Conservation (phyloP, 2,329 filamentous ascomycete species). For the Alternaria panax region DNA sequence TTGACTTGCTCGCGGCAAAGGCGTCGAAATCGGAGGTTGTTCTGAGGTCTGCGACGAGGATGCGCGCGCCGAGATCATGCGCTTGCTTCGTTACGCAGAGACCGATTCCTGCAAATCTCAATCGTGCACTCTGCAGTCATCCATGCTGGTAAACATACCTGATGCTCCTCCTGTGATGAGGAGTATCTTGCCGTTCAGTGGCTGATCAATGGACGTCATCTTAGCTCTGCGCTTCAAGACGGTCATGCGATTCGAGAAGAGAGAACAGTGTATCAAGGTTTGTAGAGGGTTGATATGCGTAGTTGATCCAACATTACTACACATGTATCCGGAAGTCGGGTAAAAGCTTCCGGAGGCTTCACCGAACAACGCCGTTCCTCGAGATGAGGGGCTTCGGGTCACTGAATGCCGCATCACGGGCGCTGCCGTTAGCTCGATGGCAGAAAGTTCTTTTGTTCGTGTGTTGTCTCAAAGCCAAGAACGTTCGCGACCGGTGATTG, state of each 20-base stretch:
- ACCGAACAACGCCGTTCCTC: not conserved
- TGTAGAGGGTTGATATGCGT: not conserved
- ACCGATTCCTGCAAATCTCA: conserved; percentile 39
- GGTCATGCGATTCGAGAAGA: not conserved
- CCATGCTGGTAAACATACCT: conserved; percentile 20
- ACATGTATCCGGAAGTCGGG: not conserved
- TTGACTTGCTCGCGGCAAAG: conserved; percentile 26
- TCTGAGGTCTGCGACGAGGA: conserved; percentile 38
- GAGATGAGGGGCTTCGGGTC: not conserved
- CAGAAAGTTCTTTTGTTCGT: not conserved
- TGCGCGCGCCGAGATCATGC: conserved; percentile 27
- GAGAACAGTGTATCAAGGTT: not conserved
- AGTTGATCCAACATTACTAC: not conserved
- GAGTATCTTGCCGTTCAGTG: conserved; percentile 43
- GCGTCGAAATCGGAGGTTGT: conserved; percentile 30
- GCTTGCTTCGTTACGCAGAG: conserved; percentile 41
- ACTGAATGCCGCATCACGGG: not conserved
- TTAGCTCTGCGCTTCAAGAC: not conserved
- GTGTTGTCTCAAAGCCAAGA: not conserved
- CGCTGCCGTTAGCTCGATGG: not conserved
- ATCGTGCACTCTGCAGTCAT: not conserved
- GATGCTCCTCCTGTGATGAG: conserved; percentile 49
- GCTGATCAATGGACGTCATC: conserved; percentile 36
- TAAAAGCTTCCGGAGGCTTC: not conserved
- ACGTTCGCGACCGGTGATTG: not conserved